Conservation (phyloP, 1,284 basidiomycete species). For the Ceratobasidium sp. region DNA sequence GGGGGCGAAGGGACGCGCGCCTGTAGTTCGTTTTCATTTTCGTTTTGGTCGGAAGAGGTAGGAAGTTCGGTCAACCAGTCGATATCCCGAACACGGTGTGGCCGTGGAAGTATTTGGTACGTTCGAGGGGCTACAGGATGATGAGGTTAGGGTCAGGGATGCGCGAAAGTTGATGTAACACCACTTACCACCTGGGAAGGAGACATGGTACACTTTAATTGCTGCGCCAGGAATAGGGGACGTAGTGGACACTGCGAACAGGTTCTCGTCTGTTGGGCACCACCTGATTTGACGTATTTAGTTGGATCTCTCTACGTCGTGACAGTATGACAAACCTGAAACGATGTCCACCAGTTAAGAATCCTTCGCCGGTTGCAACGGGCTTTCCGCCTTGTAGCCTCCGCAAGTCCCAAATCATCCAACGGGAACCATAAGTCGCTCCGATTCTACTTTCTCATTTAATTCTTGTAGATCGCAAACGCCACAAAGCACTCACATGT, state of each 20-base stretch:
- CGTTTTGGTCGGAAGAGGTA: constrained; percentile 59
- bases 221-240: constrained; percentile 67
- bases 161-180: neutral
- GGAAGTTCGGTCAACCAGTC: constrained; percentile 68
- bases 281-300: constrained; percentile 62
- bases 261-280: constrained; percentile 77
- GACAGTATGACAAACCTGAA: constrained; percentile 66
- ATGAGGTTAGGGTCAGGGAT: constrained; percentile 8
- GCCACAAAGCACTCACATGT: constrained; percentile 65
- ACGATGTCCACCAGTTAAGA: constrained; percentile 70
- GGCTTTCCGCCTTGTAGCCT: constrained; percentile 78
- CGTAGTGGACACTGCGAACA: constrained; percentile 76
- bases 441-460: constrained; percentile 65
- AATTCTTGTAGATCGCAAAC: constrained; percentile 19
- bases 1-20: constrained; percentile 50
- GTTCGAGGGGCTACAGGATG: constrained; percentile 63
- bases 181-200: constrained; percentile 61
- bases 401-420: constrained; percentile 78
- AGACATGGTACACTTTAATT: constrained; percentile 72
- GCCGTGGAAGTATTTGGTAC: constrained; percentile 67
- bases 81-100: constrained; percentile 74
- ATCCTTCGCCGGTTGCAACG: constrained; percentile 65
- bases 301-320: constrained; percentile 29
- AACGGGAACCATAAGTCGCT: constrained; percentile 72
- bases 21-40: constrained; percentile 38